Evolutionary conservation across 805 yeast genomes (phyloP).

Genomic region (Myxozyma vanderwaltii): DNA sequence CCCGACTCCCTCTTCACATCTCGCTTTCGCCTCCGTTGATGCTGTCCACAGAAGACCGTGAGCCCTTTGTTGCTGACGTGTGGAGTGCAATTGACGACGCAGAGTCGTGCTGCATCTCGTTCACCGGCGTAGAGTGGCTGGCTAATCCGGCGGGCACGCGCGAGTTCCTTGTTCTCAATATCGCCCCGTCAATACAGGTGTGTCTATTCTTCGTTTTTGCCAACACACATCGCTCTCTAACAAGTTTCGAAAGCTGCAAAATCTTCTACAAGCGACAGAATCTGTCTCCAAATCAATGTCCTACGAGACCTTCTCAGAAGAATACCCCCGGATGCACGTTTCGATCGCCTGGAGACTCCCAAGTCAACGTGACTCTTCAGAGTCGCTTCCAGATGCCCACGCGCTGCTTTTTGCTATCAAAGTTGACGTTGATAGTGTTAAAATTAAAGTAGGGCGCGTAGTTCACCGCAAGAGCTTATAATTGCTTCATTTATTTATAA

Average conservation of each 20-base stretch:
- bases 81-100: conserved; percentile 5
- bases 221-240: neutral
- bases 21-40: conserved; percentile 28
- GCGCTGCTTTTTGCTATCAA: neutral
- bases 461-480: conserved; percentile 12
- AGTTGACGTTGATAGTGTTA: conserved; percentile 11
- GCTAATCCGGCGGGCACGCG: conserved; percentile 20
- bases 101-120: neutral
- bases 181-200: neutral
- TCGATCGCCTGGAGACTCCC: conserved; percentile 29
- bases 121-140: conserved; percentile 18
- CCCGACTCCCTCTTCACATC: conserved; percentile 25
- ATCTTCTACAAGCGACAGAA: conserved; percentile 1
- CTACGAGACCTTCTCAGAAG: conserved; percentile 1
- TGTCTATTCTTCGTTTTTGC: neutral
- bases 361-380: neutral
- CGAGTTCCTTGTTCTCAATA: conserved; percentile 13
- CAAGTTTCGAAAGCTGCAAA: neutral
- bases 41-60: conserved; percentile 16
- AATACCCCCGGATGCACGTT: conserved; percentile 13
- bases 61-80: conserved; percentile 1
- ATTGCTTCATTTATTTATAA: neutral
- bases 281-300: conserved; percentile 9
- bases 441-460: conserved; percentile 22
- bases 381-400: neutral